A percentile compares a stretch with the other conserved stretches of the same genome.
phyloP scores from a whole-genome alignment of 352 stramenopile species.

The Globisporangium middletonii region DNA sequence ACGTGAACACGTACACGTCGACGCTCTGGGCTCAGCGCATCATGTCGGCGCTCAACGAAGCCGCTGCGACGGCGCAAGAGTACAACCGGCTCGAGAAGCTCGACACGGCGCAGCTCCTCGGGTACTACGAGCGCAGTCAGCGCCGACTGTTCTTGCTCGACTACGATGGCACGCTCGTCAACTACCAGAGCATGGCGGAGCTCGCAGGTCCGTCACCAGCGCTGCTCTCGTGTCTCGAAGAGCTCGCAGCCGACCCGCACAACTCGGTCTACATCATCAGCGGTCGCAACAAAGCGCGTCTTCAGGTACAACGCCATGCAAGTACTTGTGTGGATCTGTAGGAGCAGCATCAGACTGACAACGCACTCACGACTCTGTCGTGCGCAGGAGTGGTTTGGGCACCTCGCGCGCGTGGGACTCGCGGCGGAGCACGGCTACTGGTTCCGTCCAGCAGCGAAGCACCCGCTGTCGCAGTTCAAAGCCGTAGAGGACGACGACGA shows the following conservation, averaged over 20 bases:
- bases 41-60: slow-evolving; percentile 77
- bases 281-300: slow-evolving; percentile 64
- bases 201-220: slow-evolving; percentile 50
- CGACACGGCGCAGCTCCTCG: slow-evolving; percentile 73
- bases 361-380: too few relatives aligned
- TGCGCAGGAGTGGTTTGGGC: slow-evolving; percentile 73
- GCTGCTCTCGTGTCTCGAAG: slow-evolving; percentile 59
- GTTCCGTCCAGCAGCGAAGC: slow-evolving; percentile 67
- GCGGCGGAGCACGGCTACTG: slow-evolving; percentile 79
- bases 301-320: too few relatives aligned
- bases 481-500: slow-evolving; percentile 4
- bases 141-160: slow-evolving; percentile 80
- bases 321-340: too few relatives aligned
- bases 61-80: slow-evolving; percentile 64
- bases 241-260: slow-evolving; percentile 56
- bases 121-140: slow-evolving; percentile 80
- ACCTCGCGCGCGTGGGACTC: slow-evolving; percentile 67
- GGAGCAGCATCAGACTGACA: too few relatives aligned
- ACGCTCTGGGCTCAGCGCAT: slow-evolving; percentile 82
- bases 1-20: slow-evolving; percentile 89
- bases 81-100: slow-evolving; percentile 86
- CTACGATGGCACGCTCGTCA: slow-evolving; percentile 81
- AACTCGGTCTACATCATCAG: slow-evolving; percentile 87
- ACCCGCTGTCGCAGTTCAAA: slow-evolving; percentile 19
- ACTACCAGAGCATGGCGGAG: slow-evolving; percentile 75